Evolutionary conservation across 306 rosid genomes (phyloP).

Genomic region (Corylus avellana): DNA sequence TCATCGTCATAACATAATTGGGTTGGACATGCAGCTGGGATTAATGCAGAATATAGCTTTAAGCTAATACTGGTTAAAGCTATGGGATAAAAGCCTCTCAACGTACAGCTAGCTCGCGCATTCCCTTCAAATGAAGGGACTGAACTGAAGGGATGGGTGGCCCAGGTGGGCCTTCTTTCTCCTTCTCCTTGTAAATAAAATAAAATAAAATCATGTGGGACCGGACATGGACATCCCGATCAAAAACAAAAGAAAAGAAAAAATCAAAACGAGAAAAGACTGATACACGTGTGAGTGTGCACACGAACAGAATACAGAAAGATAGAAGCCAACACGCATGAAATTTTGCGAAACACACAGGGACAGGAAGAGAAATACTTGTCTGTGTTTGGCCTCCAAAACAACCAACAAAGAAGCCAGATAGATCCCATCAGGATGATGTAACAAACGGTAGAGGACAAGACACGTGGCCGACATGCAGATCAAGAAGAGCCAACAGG

Average conservation of each 20-base stretch:
- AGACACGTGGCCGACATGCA: slow-evolving; percentile 78
- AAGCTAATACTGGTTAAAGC: not conserved
- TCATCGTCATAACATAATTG: slow-evolving; percentile 42
- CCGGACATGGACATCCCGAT: slow-evolving; percentile 13
- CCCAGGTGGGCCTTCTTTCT: slow-evolving; percentile 9
- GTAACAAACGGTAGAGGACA: slow-evolving; percentile 44
- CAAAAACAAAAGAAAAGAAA: not conserved
- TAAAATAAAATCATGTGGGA: slow-evolving; percentile 36
- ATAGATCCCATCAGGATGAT: slow-evolving; percentile 46
- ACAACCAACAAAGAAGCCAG: slow-evolving; percentile 52
- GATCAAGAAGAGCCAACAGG: slow-evolving; percentile 26
- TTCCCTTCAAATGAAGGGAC: slow-evolving; percentile 11
- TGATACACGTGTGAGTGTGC: slow-evolving; percentile 44
- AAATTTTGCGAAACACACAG: slow-evolving; percentile 3
- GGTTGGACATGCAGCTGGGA: slow-evolving; percentile 1
- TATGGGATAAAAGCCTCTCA: not conserved
- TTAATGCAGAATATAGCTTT: slow-evolving; percentile 15
- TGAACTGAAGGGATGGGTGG: slow-evolving; percentile 32
- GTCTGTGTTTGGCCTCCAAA: slow-evolving; percentile 58
- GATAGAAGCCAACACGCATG: slow-evolving; percentile 33
- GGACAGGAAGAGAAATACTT: slow-evolving; percentile 22
- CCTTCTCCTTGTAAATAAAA: slow-evolving; percentile 9
- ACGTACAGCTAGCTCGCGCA: not conserved
- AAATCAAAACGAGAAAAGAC: slow-evolving; percentile 3
- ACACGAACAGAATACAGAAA: not conserved